Evolutionary conservation across 192 early-diverging fungal genomes (phyloP).

Genomic region (Pecoramyces ruminantium): DNA sequence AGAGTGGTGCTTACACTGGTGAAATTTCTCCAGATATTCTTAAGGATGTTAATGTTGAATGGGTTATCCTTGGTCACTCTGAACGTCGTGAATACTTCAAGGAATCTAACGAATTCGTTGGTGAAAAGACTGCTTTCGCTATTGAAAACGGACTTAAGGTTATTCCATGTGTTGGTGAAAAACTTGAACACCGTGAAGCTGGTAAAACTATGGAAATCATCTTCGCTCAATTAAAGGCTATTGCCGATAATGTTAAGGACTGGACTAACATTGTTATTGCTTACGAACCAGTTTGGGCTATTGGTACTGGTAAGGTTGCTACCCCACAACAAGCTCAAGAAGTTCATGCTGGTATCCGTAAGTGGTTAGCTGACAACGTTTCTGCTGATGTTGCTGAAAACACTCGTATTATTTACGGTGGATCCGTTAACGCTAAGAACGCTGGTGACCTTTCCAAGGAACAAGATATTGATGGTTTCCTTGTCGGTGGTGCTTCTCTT

Average conservation of each 20-base stretch:
- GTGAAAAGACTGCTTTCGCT: slow-evolving; percentile 78
- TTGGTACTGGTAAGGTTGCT: slow-evolving; percentile 97
- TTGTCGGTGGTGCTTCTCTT: slow-evolving; percentile 95
- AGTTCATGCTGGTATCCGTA: slow-evolving; percentile 72
- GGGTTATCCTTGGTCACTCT: slow-evolving; percentile 97
- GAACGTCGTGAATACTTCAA: slow-evolving; percentile 87
- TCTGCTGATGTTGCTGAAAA: slow-evolving; percentile 65
- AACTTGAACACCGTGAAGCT: slow-evolving; percentile 83
- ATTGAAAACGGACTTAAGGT: slow-evolving; percentile 76
- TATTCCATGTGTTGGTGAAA: slow-evolving; percentile 91
- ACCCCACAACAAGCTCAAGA: slow-evolving; percentile 88
- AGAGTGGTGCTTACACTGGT: slow-evolving; percentile 90
- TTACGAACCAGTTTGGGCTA: slow-evolving; percentile 99
- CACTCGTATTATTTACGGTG: slow-evolving; percentile 93
- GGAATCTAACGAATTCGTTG: slow-evolving; percentile 77
- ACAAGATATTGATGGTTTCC: slow-evolving; percentile 95
- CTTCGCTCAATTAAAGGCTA: slow-evolving; percentile 75
- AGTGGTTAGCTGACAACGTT: slow-evolving; percentile 71
- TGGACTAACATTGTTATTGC: slow-evolving; percentile 93
- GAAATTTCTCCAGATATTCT: slow-evolving; percentile 90
- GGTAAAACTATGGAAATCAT: slow-evolving; percentile 72
- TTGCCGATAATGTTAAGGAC: slow-evolving; percentile 48
- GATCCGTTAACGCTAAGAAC: slow-evolving; percentile 79
- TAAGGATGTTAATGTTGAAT: slow-evolving; percentile 85
- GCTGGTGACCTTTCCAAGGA: slow-evolving; percentile 59